Evolutionary conservation across 2,329 filamentous ascomycete genomes (phyloP), one percentile per base, ranked within the genome.

Genomic region (Paracorniculantispora psalliotae): DNA sequence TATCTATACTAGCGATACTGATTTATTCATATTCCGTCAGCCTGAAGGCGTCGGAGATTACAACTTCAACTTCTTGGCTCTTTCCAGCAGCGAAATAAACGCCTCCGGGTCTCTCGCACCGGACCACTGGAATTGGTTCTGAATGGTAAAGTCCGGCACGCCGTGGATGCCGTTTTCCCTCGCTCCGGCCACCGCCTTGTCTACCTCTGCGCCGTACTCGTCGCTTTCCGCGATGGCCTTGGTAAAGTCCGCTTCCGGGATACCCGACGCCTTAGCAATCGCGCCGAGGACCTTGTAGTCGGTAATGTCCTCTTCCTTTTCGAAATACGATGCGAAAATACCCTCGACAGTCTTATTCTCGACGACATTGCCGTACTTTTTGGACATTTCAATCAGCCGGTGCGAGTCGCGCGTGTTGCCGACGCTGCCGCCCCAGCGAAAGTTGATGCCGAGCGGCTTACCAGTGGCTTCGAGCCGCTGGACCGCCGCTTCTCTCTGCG

Each of bases 81-180:
- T 75, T 66, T 86, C 81, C 71, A 92, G 91, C 15, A 88, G 73
- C 62, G 81, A 77, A 63, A 88, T 71, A 68, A 92, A 90, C 1
- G 82, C 81, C 55, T 77, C 77, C 1, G 84, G 79, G 59, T 87
- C 83, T 73, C 91, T 86, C 41, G 87, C 88, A 1, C 90, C 90
- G 15, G 84, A 83, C 23, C 92, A 76, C 62, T 84, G 79, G 70
- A 83, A 91, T 63, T 75, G 75, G 2, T 80, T 84, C 69, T 92
- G 88, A 59, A 94, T 80, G 4, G 84, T 84, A 70, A 89, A 91
- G 67, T 89, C 84, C 13, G 90, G 89, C 61, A 92, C 89, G 0
- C 88, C 89, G 41, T 75, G 77, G 57, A 92, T 71, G 33, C 71
- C 72, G 1, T 63, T 63, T 28, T 59, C 59, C 48, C 67, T 66